Evolutionary conservation across 768 basidiomycete genomes (phyloP), one percentile per base, ranked within the genome.

Genomic region (Podaxis pistillaris): DNA sequence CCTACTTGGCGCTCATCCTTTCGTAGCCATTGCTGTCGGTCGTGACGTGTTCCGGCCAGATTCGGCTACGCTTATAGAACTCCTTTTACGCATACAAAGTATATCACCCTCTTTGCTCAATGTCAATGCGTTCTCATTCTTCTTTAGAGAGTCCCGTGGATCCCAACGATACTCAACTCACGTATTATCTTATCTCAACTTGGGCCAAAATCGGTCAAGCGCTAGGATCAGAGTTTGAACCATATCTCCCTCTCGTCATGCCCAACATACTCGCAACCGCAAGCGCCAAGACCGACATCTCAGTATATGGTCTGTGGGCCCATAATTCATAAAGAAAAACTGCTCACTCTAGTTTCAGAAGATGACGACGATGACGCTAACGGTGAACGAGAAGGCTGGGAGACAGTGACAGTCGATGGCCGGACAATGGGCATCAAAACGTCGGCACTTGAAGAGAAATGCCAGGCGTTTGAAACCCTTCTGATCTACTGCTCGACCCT

Each of bases 171-270:
- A 86, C 89, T 0, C 86, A 92, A 66, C 72, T 89, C 1, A 79
- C 79, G 0, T 88, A 89, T 60, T 94, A 93, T 70, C 79, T 94
- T 28, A 92, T 93, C 53, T 85, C 88, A 47, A 95, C 93, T 0
- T 96, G 93, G 93, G 89, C 91, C 1, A 94, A 92, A 68, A 82
- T 96, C 0, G 94, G 91, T 70, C 92, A 93, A 65, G 91, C 91
- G 0, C 82, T 96, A 68, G 90, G 90, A 0, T 78, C 83, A 11
- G 90, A 94, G 69, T 96, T 96, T 64, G 91, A 91, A 69, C 92
- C 92, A 0, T 96, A 92, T 71, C 81, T 96, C 2, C 87, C 88
- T 0, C 82, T 90, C 15, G 93, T 95, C 2, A 93, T 96, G 86
- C 91, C 93, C 0, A 81, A 85, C 0, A 73, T 96, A 11, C 78